Evolutionary conservation across 805 yeast genomes (phyloP).

Genomic region (Cyberlindnera galapagoensis): DNA sequence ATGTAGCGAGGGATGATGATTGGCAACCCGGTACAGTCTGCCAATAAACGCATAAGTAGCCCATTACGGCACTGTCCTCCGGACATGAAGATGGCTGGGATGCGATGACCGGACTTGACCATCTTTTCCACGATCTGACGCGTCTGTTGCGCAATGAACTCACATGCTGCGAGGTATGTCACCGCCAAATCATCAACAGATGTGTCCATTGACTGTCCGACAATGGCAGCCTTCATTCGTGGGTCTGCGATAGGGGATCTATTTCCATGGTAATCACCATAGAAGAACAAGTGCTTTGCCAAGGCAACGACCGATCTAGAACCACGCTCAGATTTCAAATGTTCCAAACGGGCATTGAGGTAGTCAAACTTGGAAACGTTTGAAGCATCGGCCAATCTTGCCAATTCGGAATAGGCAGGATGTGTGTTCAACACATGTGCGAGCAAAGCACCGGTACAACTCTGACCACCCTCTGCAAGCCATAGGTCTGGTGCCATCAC

Average conservation of each 20-base stretch:
- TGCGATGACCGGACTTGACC: slow-evolving; percentile 71
- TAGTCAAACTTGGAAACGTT: slow-evolving; percentile 75
- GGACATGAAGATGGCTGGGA: slow-evolving; percentile 75
- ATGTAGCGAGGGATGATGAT: slow-evolving; percentile 90
- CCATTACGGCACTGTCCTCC: slow-evolving; percentile 98
- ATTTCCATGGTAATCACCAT: slow-evolving; percentile 96
- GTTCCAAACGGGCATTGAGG: slow-evolving; percentile 69
- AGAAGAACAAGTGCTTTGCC: slow-evolving; percentile 81
- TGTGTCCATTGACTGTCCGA: slow-evolving; percentile 89
- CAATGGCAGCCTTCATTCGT: slow-evolving; percentile 82
- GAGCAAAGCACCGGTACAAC: slow-evolving; percentile 90
- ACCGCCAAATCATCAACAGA: slow-evolving; percentile 81
- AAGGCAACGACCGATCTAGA: slow-evolving; percentile 71
- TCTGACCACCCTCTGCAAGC: slow-evolving; percentile 99
- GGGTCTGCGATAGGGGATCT: slow-evolving; percentile 98
- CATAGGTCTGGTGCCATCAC: slow-evolving; percentile 85
- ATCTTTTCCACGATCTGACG: slow-evolving; percentile 88
- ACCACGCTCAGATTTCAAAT: slow-evolving; percentile 47
- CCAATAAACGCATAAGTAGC: slow-evolving; percentile 79
- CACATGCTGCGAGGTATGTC: slow-evolving; percentile 89
- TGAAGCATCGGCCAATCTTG: slow-evolving; percentile 59
- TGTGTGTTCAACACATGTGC: slow-evolving; percentile 85
- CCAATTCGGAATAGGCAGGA: slow-evolving; percentile 76
- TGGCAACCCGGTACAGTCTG: slow-evolving; percentile 90
- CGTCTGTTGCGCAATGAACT: slow-evolving; percentile 95